Base-by-base conservation (phyloP, 306 rosid species). In the Rosa lucieae region DNA sequence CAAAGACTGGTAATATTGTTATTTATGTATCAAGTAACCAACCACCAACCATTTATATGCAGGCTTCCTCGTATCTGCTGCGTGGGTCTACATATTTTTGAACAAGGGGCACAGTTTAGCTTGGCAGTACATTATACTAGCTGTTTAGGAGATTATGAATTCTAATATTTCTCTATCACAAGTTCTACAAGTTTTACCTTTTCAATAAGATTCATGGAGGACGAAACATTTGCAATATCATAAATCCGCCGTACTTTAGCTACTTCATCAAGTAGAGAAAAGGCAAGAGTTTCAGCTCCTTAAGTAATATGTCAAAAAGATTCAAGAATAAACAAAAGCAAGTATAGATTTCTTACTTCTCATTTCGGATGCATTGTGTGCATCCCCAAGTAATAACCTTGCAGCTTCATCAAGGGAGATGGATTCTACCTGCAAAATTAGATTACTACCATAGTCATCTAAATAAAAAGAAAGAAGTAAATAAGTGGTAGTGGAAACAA, bases 401-500 rank as follows among this genome's bases (percentile, higher is more conserved):
- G 98, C 97, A 26, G 97, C 99, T 55, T 93, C 98, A 6, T 95
- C 99, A 59, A 95, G 98, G 72, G 99, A 92, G 75, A 95, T 90
- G 82, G 89, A 9, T 49, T 91, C 88, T 17, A 78, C 85, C 99
- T 93, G 72, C 15, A 70, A 29, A 32, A 32, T 32, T 32, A 48
- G 53, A 48, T 11, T 48, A 48, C 17, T 48, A 48, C 53, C 53
- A 53, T 53, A 53, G 35, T 32, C 35, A 32, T 32, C 35, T 32
- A 32, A 32, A 32, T 32, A 32, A 32, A 32, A 32, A 32, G 35
- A 17, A 15, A 26, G 0, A 14, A 13, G 62, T 51, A 17, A 15
- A 55, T 7, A 6, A 6, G n/a, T 55, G 29, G 62, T n/a, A 18
- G 26, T 18, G 3, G 62, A 18, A 55, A 55, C 62, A 55, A 5